Evolutionary conservation across 2,329 filamentous ascomycete genomes (phyloP), one percentile per base, ranked within the genome.

Genomic region (Colletotrichum horii): DNA sequence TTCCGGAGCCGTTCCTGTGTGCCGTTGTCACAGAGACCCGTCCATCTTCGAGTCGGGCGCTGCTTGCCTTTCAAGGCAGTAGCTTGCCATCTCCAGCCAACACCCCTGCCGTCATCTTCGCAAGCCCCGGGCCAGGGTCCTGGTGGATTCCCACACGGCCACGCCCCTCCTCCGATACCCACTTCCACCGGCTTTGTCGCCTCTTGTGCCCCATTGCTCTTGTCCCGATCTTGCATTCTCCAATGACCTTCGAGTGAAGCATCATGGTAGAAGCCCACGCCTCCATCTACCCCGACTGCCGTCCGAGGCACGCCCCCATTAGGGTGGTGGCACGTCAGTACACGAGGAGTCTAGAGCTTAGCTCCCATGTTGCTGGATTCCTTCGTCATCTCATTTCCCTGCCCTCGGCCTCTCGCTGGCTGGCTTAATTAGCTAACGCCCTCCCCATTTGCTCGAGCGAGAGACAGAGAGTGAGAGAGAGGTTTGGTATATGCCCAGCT

Each of bases 71-170:
- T 58, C 22, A 38, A 74, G 65, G 36, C 48, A 74, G 30, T 56
- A 66, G 70, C 65, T 69, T 65, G 34, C 58, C 65, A 65, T 65
- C 26, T 36, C 55, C 19, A 26, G 64, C 30, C 34, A 32, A 69
- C 22, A 66, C 38, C 71, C 74, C 66, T 76, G 71, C 38, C 66
- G 71, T 64, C 71, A 76, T 71, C 74, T 62, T 38, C 58, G 74
- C 74, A 62, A 24, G 52, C 38, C 38, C 19, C 43, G 36, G 56
- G 52, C 52, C 30, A 56, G 66, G 71, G 66, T 62, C n/a, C 28
- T 32, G 30, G 52, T 61, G 74, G 55, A 16, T 30, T 52, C 26
- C 26, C 30, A 64, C 73, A 74, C 43, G 43, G 43, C 43, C 43
- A 52, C 43, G 11, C 58, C 70, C 71, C 56, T 70, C 74, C 32